Percentiles rank a stretch among this genome's conserved stretches.
These are phyloP conservation scores for Chlorophyllum brunneum DNA, from an alignment of 768 basidiomycete genomes.

Conservation along the genomic window DNA sequence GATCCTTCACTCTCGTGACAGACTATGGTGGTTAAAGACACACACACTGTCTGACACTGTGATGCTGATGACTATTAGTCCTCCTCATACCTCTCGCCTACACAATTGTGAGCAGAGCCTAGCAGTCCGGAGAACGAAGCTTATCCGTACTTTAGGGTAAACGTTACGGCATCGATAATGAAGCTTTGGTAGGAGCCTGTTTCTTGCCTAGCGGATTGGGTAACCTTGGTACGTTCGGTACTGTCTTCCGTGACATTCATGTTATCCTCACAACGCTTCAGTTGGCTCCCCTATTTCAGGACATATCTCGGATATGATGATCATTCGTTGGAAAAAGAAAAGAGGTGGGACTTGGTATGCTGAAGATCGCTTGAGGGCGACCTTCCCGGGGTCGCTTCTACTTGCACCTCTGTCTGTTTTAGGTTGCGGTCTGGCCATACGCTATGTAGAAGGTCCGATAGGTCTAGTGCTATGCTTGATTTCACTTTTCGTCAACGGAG, in stretches of 20 bases:
- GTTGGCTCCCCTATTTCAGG: slow-evolving; percentile 62
- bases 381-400: slow-evolving; percentile 39
- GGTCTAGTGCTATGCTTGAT: slow-evolving; percentile 49
- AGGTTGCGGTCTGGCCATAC: slow-evolving; percentile 42
- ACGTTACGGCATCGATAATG: slow-evolving; percentile 52
- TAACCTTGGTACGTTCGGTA: slow-evolving; percentile 44
- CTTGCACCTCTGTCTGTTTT: slow-evolving; percentile 53
- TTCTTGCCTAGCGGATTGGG: slow-evolving; percentile 58
- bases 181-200: slow-evolving; percentile 56
- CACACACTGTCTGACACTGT: not conserved
- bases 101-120: slow-evolving; percentile 48
- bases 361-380: slow-evolving; percentile 61
- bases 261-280: slow-evolving; percentile 17
- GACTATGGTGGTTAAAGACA: slow-evolving; percentile 35
- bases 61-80: slow-evolving; percentile 23
- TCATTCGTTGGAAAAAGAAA: slow-evolving; percentile 45
- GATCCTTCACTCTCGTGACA: slow-evolving; percentile 22
- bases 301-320: slow-evolving; percentile 46
- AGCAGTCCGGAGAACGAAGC: too few species aligned
- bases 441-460: slow-evolving; percentile 42
- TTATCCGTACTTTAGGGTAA: slow-evolving; percentile 26
- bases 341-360: slow-evolving; percentile 59
- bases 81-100: slow-evolving; percentile 61
- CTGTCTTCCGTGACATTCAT: not conserved
- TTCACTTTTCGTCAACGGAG: slow-evolving; percentile 61